Percentiles rank a stretch among this genome's conserved stretches.
These are phyloP conservation scores for Elongisporangium anandrum DNA, from an alignment of 352 stramenopile genomes.

Conservation along the genomic window DNA sequence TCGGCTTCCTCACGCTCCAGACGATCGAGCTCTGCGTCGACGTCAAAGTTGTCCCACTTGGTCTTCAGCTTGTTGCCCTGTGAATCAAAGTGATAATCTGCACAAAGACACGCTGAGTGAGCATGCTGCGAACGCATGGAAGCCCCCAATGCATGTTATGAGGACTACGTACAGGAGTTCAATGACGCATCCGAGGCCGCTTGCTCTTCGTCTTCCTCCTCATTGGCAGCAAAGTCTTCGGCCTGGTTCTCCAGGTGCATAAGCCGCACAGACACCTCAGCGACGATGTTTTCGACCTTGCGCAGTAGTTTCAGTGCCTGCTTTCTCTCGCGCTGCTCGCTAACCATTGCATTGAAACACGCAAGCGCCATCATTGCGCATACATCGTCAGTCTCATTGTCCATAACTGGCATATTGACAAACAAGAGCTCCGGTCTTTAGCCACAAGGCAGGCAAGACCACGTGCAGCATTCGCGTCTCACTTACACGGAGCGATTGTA, in stretches of 20 bases:
- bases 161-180: constrained; percentile 52
- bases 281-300: constrained; percentile 71
- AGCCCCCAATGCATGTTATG: not conserved
- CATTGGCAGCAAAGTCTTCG: constrained; percentile 51
- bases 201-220: constrained; percentile 26
- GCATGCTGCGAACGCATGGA: not conserved
- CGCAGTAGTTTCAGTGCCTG: constrained; percentile 60
- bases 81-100: constrained; percentile 86
- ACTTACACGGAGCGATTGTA: constrained; percentile 31
- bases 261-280: constrained; percentile 57
- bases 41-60: constrained; percentile 81
- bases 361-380: not conserved
- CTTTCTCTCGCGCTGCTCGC: constrained; percentile 27
- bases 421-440: not conserved
- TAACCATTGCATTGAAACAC: constrained; percentile 6
- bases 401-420: constrained; percentile 2
- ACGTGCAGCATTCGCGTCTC: constrained; percentile 15
- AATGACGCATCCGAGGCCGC: constrained; percentile 31
- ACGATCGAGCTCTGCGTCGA: constrained; percentile 67
- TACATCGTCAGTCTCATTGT: not conserved
- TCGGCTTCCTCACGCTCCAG: constrained; percentile 53
- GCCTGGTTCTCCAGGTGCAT: constrained; percentile 60
- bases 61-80: constrained; percentile 84
- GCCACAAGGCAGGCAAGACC: too few relatives aligned
- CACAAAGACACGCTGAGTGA: constrained; percentile 1